A percentile compares a stretch with the other conserved stretches of the same genome.
phyloP scores from a whole-genome alignment of 148 eudicot species.

The Talinum fruticosum region DNA sequence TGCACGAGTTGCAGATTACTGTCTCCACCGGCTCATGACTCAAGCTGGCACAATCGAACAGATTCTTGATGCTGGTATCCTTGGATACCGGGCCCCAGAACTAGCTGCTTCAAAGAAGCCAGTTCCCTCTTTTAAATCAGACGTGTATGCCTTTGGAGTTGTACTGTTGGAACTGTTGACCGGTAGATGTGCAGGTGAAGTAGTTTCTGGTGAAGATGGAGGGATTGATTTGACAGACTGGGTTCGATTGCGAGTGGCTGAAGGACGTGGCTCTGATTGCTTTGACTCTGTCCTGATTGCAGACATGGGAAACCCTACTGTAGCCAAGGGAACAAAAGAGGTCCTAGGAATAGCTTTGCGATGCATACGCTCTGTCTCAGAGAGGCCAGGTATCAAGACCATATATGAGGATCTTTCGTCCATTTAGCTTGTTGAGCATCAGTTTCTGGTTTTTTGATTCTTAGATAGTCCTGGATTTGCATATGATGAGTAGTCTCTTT shows the following conservation, averaged over 20 bases:
- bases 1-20: constrained; percentile 92
- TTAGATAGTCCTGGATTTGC: constrained; percentile 12
- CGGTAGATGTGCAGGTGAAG: constrained; percentile 96
- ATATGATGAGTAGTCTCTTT: constrained; percentile 20
- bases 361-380: constrained; percentile 85
- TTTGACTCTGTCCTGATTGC: constrained; percentile 56
- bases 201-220: constrained; percentile 81
- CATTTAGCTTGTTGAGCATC: constrained; percentile 38
- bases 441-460: constrained; percentile 7
- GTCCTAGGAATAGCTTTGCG: constrained; percentile 80
- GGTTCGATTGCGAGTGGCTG: constrained; percentile 77
- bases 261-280: constrained; percentile 76
- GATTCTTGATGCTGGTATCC: constrained; percentile 95
- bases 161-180: constrained; percentile 77
- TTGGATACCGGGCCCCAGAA: constrained; percentile 97
- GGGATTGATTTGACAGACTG: constrained; percentile 90
- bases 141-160: constrained; percentile 92
- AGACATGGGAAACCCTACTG: constrained; percentile 50
- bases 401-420: constrained; percentile 96
- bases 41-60: constrained; percentile 95
- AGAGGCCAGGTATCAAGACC: constrained; percentile 97
- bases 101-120: constrained; percentile 85
- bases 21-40: constrained; percentile 98
- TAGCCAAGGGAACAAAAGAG: constrained; percentile 75
- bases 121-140: constrained; percentile 89